These are phyloP conservation scores for Solioccasus polychromus DNA, from an alignment of 768 basidiomycete species.

Conservation along the genomic window DNA sequence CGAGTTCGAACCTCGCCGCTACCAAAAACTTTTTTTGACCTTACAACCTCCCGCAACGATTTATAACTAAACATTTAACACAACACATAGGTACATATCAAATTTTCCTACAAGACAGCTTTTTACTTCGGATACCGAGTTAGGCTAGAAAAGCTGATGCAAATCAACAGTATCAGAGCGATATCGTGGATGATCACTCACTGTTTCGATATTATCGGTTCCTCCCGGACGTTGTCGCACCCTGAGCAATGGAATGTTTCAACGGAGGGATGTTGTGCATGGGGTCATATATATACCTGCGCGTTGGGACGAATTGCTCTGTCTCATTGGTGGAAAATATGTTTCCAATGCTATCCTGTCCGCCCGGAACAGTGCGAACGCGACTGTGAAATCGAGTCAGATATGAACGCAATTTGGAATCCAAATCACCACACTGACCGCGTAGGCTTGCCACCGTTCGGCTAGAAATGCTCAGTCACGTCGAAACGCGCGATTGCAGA, in stretches of 20 bases:
- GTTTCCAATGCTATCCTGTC: slow-evolving; percentile 22
- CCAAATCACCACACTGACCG: slow-evolving; percentile 36
- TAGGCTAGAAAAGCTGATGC: slow-evolving; percentile 27
- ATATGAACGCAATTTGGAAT: not conserved
- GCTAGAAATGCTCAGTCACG: slow-evolving; percentile 1
- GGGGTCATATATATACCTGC: slow-evolving; percentile 45
- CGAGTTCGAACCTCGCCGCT: slow-evolving; percentile 92
- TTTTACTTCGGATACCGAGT: not conserved
- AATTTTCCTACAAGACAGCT: not conserved
- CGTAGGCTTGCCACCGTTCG: slow-evolving; percentile 39
- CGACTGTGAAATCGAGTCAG: slow-evolving; percentile 26
- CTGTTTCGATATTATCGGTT: slow-evolving; percentile 51
- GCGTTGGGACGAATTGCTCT: slow-evolving; percentile 64
- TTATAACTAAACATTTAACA: no score
- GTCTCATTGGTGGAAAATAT: slow-evolving; percentile 46
- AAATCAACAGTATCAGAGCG: not conserved
- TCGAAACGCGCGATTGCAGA: not conserved
- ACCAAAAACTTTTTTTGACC: slow-evolving; percentile 38
- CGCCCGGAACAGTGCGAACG: slow-evolving; percentile 33
- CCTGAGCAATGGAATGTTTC: slow-evolving; percentile 30
- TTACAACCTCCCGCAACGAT: no score
- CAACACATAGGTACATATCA: no score
- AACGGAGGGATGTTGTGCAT: not conserved
- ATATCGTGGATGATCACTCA: slow-evolving; percentile 21
- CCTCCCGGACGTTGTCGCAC: slow-evolving; percentile 71